phyloP scores from a whole-genome alignment of 495 filamentous ascomycete genomes.

The Aspergillus coremiiformis region DNA sequence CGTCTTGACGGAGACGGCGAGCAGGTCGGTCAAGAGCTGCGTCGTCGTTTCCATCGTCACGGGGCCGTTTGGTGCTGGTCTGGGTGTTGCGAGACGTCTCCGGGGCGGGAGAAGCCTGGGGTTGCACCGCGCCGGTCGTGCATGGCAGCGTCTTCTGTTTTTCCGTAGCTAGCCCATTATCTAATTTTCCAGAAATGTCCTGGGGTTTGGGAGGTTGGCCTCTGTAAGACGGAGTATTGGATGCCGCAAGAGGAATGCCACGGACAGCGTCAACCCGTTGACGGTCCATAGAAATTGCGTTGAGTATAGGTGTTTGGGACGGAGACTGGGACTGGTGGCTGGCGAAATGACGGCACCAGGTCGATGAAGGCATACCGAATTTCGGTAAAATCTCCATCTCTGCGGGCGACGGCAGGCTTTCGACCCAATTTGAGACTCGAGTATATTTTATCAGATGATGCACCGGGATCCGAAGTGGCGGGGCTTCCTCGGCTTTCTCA shows the following conservation, averaged over 20 bases:
- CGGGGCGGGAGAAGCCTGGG: background rate
- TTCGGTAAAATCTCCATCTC: conserved; percentile 9
- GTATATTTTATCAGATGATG: conserved; percentile 7
- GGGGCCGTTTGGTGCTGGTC: conserved; percentile 7
- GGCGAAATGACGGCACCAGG: background rate
- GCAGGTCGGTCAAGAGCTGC: conserved; percentile 3
- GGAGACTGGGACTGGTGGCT: background rate
- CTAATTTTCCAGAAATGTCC: background rate
- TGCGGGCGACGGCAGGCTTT: conserved; percentile 13
- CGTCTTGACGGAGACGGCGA: conserved; percentile 9
- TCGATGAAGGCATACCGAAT: conserved; percentile 3
- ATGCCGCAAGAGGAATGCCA: background rate
- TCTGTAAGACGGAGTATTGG: background rate
- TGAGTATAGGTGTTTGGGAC: background rate
- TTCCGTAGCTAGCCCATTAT: background rate
- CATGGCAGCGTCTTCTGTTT: background rate
- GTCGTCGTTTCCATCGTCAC: conserved; percentile 5
- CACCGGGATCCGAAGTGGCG: background rate
- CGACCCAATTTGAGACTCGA: conserved; percentile 19
- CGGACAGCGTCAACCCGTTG: background rate
- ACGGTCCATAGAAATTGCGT: background rate
- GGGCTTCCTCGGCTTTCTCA: conserved; percentile 3
- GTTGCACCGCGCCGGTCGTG: background rate
- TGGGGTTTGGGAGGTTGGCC: background rate
- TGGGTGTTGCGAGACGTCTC: background rate